Evolutionary conservation across 1,139 yeast genomes (phyloP), one percentile per base, ranked within the genome.

Genomic region (Hansenula lynferdii): DNA sequence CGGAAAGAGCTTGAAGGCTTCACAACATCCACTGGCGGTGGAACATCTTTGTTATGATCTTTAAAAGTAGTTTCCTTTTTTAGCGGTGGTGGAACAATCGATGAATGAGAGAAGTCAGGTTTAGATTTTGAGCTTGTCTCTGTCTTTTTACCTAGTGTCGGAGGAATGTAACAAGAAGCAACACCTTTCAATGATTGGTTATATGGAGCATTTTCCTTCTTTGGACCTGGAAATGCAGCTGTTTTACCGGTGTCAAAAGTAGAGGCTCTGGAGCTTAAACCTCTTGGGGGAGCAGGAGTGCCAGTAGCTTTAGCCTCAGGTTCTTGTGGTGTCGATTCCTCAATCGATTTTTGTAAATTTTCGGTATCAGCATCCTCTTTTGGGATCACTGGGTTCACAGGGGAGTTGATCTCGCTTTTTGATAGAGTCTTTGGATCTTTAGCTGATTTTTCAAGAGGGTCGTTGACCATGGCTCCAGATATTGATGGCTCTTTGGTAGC

Each of bases 131-230:
- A 15, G 3, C 40, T 8, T 1, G 42, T 25, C 3, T 29, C 28
- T 12, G 24, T 33, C 8, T 34, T 41, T 27, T 44, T 47, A 14
- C 47, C 51, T 12, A 64, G 43, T 0, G 64, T 52, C 1, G 69
- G 68, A 8, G 72, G 72, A 23, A 65, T 56, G 46, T 71, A 71
- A 1, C 73, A 65, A 4, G 73, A 69, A 14, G 61, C 54, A 12
- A 67, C 62, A 9, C 57, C 60, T 49, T 51, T 54, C 31, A 47
- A 49, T 5, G 53, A 43, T 24, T 46, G 42, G 8, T 28, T 40
- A 18, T 37, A 25, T 4, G 50, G 22, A 22, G 36, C 41, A 2
- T 25, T 38, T n/a, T 43, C 46, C 19, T 42, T 47, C 17, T 46
- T 51, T 7, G 54, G 36, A 16, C 53, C 49, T 6, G 30, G 22